phyloP scores from a whole-genome alignment of 805 yeast genomes.

The Pichia membranifaciens region DNA sequence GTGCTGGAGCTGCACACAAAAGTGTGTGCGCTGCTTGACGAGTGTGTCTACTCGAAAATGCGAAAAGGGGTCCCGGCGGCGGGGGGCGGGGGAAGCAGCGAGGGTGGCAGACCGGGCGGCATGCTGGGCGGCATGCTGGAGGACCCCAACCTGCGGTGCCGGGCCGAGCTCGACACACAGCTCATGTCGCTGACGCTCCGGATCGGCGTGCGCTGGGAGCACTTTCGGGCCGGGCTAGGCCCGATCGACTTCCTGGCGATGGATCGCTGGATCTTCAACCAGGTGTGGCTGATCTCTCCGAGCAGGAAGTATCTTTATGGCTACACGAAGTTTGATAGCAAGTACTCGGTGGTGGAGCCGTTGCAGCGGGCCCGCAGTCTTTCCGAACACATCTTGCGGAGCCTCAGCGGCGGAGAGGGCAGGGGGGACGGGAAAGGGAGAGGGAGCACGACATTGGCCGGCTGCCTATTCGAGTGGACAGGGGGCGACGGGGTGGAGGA shows the following conservation, averaged over 20 bases:
- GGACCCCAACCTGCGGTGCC: too few relatives aligned
- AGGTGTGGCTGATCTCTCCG: constrained; percentile 12
- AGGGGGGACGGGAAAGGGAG: too few relatives aligned
- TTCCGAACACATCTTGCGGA: background rate
- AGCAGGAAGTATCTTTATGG: constrained; percentile 4
- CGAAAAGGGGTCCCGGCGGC: too few relatives aligned
- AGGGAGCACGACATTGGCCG: background rate
- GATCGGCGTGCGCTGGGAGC: too few relatives aligned
- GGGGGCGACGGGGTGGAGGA: background rate
- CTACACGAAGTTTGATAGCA: constrained; percentile 12
- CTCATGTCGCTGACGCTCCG: too few relatives aligned
- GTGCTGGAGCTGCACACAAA: constrained; percentile 13
- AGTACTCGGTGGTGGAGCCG: background rate
- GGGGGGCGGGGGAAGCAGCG: too few relatives aligned
- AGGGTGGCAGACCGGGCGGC: too few relatives aligned
- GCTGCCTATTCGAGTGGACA: constrained; percentile 7
- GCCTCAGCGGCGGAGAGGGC: background rate
- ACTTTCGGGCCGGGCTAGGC: background rate
- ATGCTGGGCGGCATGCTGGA: too few relatives aligned
- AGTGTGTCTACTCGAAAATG: constrained; percentile 21
- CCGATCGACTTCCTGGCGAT: constrained; percentile 18
- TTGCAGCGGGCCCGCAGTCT: background rate
- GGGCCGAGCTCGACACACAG: too few relatives aligned
- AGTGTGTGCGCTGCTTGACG: constrained; percentile 13
- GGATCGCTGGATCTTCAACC: constrained; percentile 25